A percentile compares a stretch with the other conserved stretches of the same genome.
These are phyloP conservation scores for Claviceps sp. DNA, from an alignment of 2,329 filamentous ascomycete genomes.

Conservation along the genomic window DNA sequence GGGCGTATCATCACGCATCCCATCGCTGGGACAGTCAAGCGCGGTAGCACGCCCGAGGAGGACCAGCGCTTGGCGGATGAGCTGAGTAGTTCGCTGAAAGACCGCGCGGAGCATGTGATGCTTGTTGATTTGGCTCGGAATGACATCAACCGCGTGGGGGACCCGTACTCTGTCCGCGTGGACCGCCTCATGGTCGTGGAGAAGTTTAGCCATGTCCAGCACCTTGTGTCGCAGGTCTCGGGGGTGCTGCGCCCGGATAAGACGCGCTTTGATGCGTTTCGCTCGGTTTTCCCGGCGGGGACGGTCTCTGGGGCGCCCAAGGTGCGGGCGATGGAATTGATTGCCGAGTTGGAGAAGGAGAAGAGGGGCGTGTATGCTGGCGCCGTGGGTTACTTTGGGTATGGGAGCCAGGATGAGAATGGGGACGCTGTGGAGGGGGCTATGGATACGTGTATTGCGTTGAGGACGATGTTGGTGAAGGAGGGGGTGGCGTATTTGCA, in stretches of 20 bases:
- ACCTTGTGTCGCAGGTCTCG: slow-evolving; percentile 90
- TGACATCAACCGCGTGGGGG: slow-evolving; percentile 91
- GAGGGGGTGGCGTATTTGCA: slow-evolving; percentile 87
- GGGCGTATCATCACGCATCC: slow-evolving; percentile 90
- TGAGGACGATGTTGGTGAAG: slow-evolving; percentile 91
- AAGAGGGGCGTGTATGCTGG: slow-evolving; percentile 93
- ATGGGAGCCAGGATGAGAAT: slow-evolving; percentile 53
- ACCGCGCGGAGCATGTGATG: slow-evolving; percentile 94
- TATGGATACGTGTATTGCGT: slow-evolving; percentile 74
- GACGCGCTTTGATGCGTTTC: slow-evolving; percentile 89
- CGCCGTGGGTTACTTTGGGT: slow-evolving; percentile 93
- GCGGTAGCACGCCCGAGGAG: slow-evolving; percentile 67
- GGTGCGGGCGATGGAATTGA: slow-evolving; percentile 92
- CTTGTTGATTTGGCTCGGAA: slow-evolving; percentile 91
- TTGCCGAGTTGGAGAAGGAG: slow-evolving; percentile 85
- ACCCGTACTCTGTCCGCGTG: slow-evolving; percentile 77
- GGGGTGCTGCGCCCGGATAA: slow-evolving; percentile 72
- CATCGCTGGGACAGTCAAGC: slow-evolving; percentile 88
- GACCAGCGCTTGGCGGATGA: slow-evolving; percentile 68
- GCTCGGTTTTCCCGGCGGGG: slow-evolving; percentile 91
- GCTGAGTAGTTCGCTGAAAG: slow-evolving; percentile 70
- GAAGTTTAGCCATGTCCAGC: slow-evolving; percentile 93
- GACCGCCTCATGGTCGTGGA: slow-evolving; percentile 91
- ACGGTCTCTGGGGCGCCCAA: slow-evolving; percentile 94
- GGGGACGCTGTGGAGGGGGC: slow-evolving; percentile 59